A percentile compares a stretch with the other conserved stretches of the same genome.
These are phyloP conservation scores for Zygoascus meyerae DNA, from an alignment of 1,139 yeast species.

Conservation along the genomic window DNA sequence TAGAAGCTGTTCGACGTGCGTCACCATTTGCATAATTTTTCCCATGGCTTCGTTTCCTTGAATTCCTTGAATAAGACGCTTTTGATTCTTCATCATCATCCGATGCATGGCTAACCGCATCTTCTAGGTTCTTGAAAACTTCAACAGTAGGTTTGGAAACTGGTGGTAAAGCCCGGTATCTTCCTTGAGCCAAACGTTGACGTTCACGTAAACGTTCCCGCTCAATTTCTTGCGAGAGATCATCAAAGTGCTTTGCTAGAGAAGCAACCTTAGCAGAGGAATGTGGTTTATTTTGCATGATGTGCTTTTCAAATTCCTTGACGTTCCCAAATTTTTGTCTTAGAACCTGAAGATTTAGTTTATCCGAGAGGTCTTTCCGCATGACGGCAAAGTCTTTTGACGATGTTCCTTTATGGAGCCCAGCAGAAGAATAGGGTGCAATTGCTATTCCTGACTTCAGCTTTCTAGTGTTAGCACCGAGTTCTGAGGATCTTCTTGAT, in stretches of 20 bases:
- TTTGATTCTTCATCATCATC: conserved; percentile 26
- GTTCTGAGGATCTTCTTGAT: neutral
- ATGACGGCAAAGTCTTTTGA: conserved; percentile 9
- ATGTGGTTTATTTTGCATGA: conserved; percentile 16
- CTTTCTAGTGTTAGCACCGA: neutral
- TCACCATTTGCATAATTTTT: too few relatives aligned
- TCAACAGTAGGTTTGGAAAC: conserved; percentile 86
- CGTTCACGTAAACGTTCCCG: conserved; percentile 80
- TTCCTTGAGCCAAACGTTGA: conserved; percentile 51
- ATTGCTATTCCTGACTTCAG: too few relatives aligned
- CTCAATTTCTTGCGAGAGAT: conserved; percentile 78
- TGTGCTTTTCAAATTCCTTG: conserved; percentile 29
- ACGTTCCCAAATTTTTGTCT: conserved; percentile 27
- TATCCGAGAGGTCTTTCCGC: conserved; percentile 20
- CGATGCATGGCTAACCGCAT: conserved; percentile 57
- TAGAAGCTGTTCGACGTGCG: too few relatives aligned
- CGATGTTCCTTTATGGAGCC: neutral
- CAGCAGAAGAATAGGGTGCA: neutral
- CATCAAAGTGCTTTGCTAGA: conserved; percentile 59
- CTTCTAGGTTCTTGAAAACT: conserved; percentile 81
- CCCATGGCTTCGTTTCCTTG: too few relatives aligned
- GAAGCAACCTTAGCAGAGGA: conserved; percentile 30
- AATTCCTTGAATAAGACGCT: too few relatives aligned
- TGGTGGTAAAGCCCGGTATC: conserved; percentile 69
- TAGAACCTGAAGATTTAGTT: conserved; percentile 18